Percentiles rank a stretch among this genome's conserved stretches.
These are phyloP conservation scores for Phyllosticta citrichinensis DNA, from an alignment of 2,329 filamentous ascomycete genomes.

Conservation along the genomic window DNA sequence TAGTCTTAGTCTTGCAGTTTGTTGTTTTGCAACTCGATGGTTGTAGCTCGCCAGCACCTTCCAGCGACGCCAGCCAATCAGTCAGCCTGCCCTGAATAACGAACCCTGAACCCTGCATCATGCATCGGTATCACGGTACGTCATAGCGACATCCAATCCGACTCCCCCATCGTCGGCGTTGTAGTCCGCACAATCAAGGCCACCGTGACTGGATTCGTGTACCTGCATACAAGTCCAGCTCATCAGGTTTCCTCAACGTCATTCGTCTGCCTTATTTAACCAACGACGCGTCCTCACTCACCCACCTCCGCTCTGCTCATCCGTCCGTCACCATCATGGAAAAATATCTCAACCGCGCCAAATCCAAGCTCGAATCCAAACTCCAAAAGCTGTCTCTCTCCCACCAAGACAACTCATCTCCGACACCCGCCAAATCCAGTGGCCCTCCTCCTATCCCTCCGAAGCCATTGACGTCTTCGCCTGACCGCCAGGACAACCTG, in stretches of 20 bases:
- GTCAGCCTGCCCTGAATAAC: not conserved
- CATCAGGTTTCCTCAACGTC: not conserved
- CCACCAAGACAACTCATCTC: not conserved
- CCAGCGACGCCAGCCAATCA: not conserved
- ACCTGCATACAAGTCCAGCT: not conserved
- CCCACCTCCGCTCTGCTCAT: not conserved
- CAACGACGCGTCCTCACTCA: not conserved
- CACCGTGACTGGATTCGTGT: no score
- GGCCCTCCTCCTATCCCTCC: constrained; percentile 3
- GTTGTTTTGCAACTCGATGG: not conserved
- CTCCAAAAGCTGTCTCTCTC: constrained; percentile 1
- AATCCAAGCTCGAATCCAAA: constrained; percentile 8
- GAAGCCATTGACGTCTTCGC: constrained; percentile 2
- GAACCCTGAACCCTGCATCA: not conserved
- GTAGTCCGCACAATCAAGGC: not conserved
- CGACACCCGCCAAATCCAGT: not conserved
- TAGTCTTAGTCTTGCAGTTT: not conserved
- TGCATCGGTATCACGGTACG: not conserved
- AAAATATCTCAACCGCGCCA: constrained; percentile 10
- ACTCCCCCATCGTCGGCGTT: not conserved
- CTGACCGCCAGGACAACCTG: not conserved
- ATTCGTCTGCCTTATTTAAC: not conserved
- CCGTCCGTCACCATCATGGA: not conserved
- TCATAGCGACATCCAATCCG: not conserved
- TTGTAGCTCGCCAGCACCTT: not conserved